A percentile compares a stretch with the other conserved stretches of the same genome.
Conservation (phyloP, 1,284 basidiomycete genomes). For the Nidula niveotomentosa region DNA sequence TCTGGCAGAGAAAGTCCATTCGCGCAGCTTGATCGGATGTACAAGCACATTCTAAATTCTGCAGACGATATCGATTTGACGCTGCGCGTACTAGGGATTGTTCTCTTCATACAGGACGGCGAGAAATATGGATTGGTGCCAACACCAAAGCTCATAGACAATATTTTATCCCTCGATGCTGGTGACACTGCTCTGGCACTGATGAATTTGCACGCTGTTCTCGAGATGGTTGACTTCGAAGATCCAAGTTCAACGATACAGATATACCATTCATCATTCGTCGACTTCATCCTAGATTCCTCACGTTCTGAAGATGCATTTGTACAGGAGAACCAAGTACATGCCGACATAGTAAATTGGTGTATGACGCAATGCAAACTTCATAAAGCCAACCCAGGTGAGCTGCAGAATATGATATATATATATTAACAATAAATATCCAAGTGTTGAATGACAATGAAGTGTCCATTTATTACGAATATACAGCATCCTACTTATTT, state of each 20-base stretch:
- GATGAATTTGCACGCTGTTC: not conserved
- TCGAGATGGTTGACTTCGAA: not conserved
- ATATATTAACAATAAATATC: not conserved
- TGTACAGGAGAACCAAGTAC: not conserved
- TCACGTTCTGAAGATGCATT: not conserved
- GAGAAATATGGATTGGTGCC: not conserved
- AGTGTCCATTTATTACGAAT: not conserved
- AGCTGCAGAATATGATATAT: not conserved
- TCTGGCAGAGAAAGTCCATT: constrained; percentile 2
- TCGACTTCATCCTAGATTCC: constrained; percentile 1
- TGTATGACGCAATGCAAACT: not conserved
- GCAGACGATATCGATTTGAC: not conserved
- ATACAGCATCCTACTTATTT: not conserved
- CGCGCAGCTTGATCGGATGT: constrained; percentile 5
- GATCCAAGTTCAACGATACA: not conserved
- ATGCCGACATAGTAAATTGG: not conserved
- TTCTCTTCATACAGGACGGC: too few species aligned
- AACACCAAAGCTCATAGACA: not conserved
- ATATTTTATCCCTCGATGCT: not conserved
- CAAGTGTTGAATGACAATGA: not conserved
- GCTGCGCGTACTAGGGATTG: not conserved
- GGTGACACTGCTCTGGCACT: not conserved
- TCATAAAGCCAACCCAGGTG: not conserved
- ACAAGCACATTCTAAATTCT: constrained; percentile 4
- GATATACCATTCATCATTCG: not conserved